A percentile compares a stretch with the other conserved stretches of the same genome.
phyloP scores from a whole-genome alignment of 345 rosid genomes.

The Populus alba region DNA sequence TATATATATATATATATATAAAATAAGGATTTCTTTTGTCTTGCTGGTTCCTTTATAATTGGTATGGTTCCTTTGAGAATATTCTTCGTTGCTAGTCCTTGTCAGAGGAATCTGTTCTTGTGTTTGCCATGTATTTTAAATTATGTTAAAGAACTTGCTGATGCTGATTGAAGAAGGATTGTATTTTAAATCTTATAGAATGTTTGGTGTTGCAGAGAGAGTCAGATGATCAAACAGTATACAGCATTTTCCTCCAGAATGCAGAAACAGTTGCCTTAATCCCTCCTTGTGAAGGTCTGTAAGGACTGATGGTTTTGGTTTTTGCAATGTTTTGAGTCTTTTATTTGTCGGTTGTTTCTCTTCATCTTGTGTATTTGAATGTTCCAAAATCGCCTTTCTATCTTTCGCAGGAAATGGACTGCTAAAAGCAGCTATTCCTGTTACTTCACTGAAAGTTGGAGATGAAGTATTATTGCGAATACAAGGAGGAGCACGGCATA shows the following conservation, averaged over 20 bases:
- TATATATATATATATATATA: too few species aligned
- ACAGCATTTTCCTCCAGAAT: constrained; percentile 69
- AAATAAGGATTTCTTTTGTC: not conserved
- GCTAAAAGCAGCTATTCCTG: constrained; percentile 47
- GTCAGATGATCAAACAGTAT: constrained; percentile 33
- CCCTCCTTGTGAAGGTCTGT: constrained; percentile 51
- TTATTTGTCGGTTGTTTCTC: not conserved
- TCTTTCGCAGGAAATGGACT: constrained; percentile 41
- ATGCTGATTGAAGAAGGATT: not conserved
- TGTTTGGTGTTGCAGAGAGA: constrained; percentile 37
- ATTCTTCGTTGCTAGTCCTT: not conserved
- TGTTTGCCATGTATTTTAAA: not conserved
- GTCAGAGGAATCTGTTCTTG: not conserved
- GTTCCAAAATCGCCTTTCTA: not conserved
- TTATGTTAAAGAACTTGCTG: not conserved
- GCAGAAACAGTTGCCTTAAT: constrained; percentile 80
- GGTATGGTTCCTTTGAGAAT: not conserved
- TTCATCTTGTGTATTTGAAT: not conserved
- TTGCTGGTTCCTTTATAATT: not conserved
- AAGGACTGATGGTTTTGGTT: not conserved
- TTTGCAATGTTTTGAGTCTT: not conserved
- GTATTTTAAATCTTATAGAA: not conserved
- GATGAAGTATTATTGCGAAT: constrained; percentile 56
- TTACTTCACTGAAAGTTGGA: constrained; percentile 66
- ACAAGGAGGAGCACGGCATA: constrained; percentile 84